Evolutionary conservation across 1,284 basidiomycete genomes (phyloP).

Genomic region (Golubevia sp.): DNA sequence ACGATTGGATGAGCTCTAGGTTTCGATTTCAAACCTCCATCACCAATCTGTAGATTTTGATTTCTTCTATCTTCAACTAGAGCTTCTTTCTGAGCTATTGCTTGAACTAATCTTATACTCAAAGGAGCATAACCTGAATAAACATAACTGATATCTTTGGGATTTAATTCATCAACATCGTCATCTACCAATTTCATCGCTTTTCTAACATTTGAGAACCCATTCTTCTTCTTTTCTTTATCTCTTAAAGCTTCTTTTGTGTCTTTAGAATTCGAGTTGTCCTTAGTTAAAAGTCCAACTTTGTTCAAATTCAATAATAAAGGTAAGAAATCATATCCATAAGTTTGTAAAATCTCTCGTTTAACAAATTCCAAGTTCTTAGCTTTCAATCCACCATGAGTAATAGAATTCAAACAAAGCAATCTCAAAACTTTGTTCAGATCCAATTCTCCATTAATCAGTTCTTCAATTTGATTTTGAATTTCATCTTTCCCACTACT

Average conservation of each 20-base stretch:
- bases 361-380: slow-evolving; percentile 50
- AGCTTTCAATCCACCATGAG: slow-evolving; percentile 35
- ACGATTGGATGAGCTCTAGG: slow-evolving; percentile 39
- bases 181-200: slow-evolving; percentile 49
- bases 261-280: slow-evolving; percentile 1
- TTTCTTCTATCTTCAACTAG: slow-evolving; percentile 14
- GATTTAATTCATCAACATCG: slow-evolving; percentile 50
- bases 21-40: background rate
- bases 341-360: slow-evolving; percentile 47
- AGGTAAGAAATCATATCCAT: slow-evolving; percentile 43
- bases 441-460: too few species aligned
- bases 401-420: slow-evolving; percentile 45
- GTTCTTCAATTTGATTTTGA: too few species aligned
- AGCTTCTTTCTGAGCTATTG: slow-evolving; percentile 49
- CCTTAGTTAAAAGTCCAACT: slow-evolving; percentile 23
- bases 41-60: background rate
- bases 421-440: slow-evolving; percentile 19
- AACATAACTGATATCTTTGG: slow-evolving; percentile 49
- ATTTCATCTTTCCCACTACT: too few species aligned
- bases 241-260: slow-evolving; percentile 16
- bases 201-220: slow-evolving; percentile 29
- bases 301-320: slow-evolving; percentile 38
- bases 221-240: slow-evolving; percentile 14
- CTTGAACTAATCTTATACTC: slow-evolving; percentile 48
- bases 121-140: slow-evolving; percentile 56